These are phyloP conservation scores for Bifiguratus adelaidae DNA, from an alignment of 192 early-diverging fungal species.

Conservation along the genomic window DNA sequence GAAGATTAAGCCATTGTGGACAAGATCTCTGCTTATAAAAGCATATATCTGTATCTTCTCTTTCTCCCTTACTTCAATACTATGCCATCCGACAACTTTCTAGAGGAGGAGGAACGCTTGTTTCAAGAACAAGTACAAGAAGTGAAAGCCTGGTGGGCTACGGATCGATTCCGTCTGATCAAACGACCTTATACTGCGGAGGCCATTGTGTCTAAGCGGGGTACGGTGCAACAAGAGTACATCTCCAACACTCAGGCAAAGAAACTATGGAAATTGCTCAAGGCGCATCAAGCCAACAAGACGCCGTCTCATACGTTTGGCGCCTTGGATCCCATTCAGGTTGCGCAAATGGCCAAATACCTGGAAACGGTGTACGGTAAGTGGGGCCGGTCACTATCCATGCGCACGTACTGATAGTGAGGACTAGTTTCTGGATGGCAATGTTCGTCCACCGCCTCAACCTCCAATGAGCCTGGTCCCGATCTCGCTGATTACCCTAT, in stretches of 20 bases:
- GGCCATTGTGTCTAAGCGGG: conserved; percentile 82
- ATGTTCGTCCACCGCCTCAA: conserved; percentile 90
- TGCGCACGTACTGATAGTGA: too few relatives aligned
- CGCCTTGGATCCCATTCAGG: conserved; percentile 89
- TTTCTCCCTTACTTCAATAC: too few relatives aligned
- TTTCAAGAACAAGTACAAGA: conserved; percentile 75
- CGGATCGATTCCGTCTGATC: conserved; percentile 70
- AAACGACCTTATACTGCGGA: conserved; percentile 80
- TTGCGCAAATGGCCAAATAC: conserved; percentile 94
- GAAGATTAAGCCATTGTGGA: too few relatives aligned
- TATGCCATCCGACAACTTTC: conserved; percentile 16
- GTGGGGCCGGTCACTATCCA: too few relatives aligned
- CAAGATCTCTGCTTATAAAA: too few relatives aligned
- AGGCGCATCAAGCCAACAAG: conserved; percentile 61
- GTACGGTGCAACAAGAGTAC: conserved; percentile 60
- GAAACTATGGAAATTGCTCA: conserved; percentile 82
- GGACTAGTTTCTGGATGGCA: conserved; percentile 99
- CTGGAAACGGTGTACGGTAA: conserved; percentile 94
- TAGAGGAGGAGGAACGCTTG: conserved; percentile 52
- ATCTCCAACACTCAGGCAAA: conserved; percentile 83
- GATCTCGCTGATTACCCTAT: conserved; percentile 99
- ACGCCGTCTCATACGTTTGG: conserved; percentile 92
- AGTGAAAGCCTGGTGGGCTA: conserved; percentile 84
- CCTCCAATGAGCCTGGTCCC: conserved; percentile 92
- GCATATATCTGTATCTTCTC: too few relatives aligned